phyloP scores from a whole-genome alignment of 139 green algal genomes.

The Coelastrella sp. region DNA sequence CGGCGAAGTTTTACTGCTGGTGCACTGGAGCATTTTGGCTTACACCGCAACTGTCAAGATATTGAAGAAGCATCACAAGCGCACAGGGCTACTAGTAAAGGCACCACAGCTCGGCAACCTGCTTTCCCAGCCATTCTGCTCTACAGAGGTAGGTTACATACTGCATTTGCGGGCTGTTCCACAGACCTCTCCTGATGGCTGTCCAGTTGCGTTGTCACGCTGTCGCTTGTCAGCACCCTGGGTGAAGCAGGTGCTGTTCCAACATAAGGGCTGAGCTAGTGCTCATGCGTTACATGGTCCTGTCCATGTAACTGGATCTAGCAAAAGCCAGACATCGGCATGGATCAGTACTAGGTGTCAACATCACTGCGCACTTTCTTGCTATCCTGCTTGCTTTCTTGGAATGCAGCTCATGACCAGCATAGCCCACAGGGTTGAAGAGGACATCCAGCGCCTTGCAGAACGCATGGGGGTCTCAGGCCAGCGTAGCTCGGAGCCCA shows the following conservation, averaged over 20 bases:
- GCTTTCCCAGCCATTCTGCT: conserved; percentile 85
- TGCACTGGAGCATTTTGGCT: conserved; percentile 85
- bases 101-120: conserved; percentile 79
- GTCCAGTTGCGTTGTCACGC: not conserved
- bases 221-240: not conserved
- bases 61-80: conserved; percentile 93
- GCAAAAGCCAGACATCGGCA: no score
- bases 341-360: not conserved
- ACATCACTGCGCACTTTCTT: not conserved
- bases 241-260: no score
- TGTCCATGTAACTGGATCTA: no score
- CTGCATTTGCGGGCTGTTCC: not conserved
- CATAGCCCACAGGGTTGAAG: conserved; percentile 66
- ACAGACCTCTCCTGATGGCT: not conserved
- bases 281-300: no score
- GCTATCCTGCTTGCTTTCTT: conserved; percentile 3
- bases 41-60: conserved; percentile 89
- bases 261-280: no score
- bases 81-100: conserved; percentile 73
- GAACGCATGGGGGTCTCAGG: conserved; percentile 37
- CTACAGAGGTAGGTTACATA: conserved; percentile 70
- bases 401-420: conserved; percentile 61
- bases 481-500: conserved; percentile 12
- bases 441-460: conserved; percentile 49
- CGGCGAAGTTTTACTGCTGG: conserved; percentile 82